Evolutionary conservation across 176 grass and related monocot genomes (phyloP), one percentile per base, ranked within the genome.

Genomic region (Oryza glumipatula): DNA sequence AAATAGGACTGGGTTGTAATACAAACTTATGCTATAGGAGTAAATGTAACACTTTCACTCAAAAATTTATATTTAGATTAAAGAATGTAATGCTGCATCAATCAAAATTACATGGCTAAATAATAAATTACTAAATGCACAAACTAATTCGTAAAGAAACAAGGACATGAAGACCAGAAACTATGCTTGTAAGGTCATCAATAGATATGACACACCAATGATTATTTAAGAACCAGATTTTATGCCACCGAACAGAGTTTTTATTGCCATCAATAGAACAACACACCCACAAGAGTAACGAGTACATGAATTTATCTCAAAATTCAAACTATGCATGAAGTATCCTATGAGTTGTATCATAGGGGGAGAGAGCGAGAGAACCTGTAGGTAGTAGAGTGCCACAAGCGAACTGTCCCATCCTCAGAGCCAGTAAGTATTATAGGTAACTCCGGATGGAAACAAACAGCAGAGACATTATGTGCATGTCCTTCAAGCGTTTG

Each of bases 351-450:
- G 22, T 11, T 16, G 6, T 56, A 77, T 69, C 17, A 45, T 21
- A 85, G 65, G 7, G 8, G 11, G 36, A 1, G 36, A 38, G 36
- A 38, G 30, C 2, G 5, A 68, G 6, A 70, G 28, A 67, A 94
- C 96, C 96, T 95, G 54, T 99, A 99, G 70, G 93, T 99, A 38
- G 96, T 99, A 67, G 93, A 86, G 82, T 99, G 96, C 96, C 96
- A 99, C 74, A 99, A 82, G 48, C 96, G 88, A 83, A 89, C 85
- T 77, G 96, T 99, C 47, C 96, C 96, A 91, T 99, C 96, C 70
- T 99, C 96, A 61, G 96, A 99, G 45, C 93, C 96, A 78, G 96
- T 99, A 90, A 99, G 89, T 85, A 99, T 99, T 54, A 99, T 99
- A 65, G 96, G 96, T 83, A 99, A 88, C 82, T 99, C 96, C 6